These are phyloP conservation scores for Boletus sp. DNA, from an alignment of 768 basidiomycete genomes.

Conservation along the genomic window DNA sequence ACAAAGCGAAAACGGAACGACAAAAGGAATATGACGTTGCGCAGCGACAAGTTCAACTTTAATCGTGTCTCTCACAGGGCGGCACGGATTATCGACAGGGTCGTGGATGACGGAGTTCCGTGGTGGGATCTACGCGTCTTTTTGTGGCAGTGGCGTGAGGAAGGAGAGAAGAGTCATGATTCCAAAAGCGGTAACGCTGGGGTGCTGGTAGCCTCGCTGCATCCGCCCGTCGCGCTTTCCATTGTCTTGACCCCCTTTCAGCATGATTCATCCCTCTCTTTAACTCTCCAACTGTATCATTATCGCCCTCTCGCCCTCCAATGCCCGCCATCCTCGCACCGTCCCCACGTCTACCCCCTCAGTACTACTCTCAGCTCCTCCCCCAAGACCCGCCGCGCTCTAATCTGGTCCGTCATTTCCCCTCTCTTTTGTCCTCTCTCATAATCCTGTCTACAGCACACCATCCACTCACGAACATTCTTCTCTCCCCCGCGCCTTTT, in stretches of 20 bases:
- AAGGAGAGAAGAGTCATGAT: slow-evolving; percentile 17
- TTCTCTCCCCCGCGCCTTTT: slow-evolving; percentile 35
- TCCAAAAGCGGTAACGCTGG: slow-evolving; percentile 22
- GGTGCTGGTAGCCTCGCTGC: slow-evolving; percentile 22
- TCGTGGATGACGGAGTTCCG: not conserved
- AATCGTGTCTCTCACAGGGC: not conserved
- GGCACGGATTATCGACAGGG: not conserved
- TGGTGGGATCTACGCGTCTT: not conserved
- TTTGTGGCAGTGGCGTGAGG: not conserved
- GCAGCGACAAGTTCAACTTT: not conserved
- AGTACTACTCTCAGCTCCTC: slow-evolving; percentile 12
- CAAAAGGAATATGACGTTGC: not conserved
- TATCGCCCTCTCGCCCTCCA: slow-evolving; percentile 14
- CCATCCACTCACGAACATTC: slow-evolving; percentile 17
- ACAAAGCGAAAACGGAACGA: not conserved
- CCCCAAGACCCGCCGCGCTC: not conserved
- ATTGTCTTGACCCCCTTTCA: slow-evolving; percentile 29
- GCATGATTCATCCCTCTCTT: slow-evolving; percentile 27
- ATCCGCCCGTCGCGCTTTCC: slow-evolving; percentile 14
- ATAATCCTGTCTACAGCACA: slow-evolving; percentile 19
- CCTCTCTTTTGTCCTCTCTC: not conserved
- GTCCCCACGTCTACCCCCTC: slow-evolving; percentile 34
- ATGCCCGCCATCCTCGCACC: slow-evolving; percentile 47
- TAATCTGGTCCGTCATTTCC: slow-evolving; percentile 5
- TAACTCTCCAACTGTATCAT: slow-evolving; percentile 35